phyloP scores from a whole-genome alignment of 352 stramenopile genomes.

The Phytophthora megakarya region DNA sequence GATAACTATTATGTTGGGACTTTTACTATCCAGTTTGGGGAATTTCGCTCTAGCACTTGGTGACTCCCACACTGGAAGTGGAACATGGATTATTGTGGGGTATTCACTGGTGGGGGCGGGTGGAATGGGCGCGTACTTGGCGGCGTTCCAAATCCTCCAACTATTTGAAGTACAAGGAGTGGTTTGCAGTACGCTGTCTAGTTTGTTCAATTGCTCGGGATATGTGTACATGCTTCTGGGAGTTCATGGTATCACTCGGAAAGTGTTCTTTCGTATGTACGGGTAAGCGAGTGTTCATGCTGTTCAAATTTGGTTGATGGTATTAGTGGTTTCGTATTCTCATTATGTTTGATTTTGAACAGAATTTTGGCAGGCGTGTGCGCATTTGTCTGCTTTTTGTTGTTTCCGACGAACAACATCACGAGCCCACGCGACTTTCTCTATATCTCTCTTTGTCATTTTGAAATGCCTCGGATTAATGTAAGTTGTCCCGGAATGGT shows the following conservation, averaged over 20 bases:
- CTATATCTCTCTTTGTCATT: conserved; percentile 50
- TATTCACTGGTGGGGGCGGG: conserved; percentile 73
- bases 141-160: conserved; percentile 81
- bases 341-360: conserved; percentile 3
- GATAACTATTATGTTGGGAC: conserved; percentile 54
- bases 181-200: conserved; percentile 81
- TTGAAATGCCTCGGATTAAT: conserved; percentile 60
- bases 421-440: conserved; percentile 47
- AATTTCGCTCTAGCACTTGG: conserved; percentile 67
- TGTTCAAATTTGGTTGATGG: background rate
- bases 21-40: conserved; percentile 51
- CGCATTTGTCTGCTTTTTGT: conserved; percentile 55
- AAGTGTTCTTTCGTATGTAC: conserved; percentile 63
- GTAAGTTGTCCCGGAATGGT: conserved; percentile 27
- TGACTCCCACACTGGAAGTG: conserved; percentile 54
- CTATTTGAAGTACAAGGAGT: conserved; percentile 77
- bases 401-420: conserved; percentile 81
- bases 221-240: conserved; percentile 86
- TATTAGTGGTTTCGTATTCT: background rate
- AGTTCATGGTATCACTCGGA: conserved; percentile 49
- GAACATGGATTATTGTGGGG: conserved; percentile 63
- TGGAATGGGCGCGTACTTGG: conserved; percentile 78
- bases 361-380: conserved; percentile 55
- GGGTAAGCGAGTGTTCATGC: conserved; percentile 40
- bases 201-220: conserved; percentile 83